phyloP scores from a whole-genome alignment of 1,139 yeast genomes.

The Sugiyamaella pinicola region DNA sequence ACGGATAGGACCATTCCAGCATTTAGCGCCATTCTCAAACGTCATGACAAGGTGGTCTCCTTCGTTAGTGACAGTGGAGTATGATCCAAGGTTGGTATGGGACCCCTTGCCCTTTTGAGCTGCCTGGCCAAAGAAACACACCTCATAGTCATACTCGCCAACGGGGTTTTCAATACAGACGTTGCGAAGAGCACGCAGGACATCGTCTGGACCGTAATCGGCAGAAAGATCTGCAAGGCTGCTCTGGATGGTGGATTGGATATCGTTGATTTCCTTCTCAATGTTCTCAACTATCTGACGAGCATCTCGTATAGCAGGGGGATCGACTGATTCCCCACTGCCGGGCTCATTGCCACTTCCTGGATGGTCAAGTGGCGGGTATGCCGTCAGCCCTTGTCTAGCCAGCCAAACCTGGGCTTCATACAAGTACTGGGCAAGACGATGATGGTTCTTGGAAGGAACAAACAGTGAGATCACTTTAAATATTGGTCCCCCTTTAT shows the following conservation, averaged over 20 bases:
- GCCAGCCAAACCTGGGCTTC: constrained; percentile 30
- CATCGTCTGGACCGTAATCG: constrained; percentile 62
- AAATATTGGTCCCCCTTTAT: constrained; percentile 7
- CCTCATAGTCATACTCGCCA: constrained; percentile 72
- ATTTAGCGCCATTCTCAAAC: constrained; percentile 70
- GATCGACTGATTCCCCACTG: constrained; percentile 3
- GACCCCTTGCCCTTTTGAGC: constrained; percentile 56
- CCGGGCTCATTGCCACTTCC: constrained; percentile 6
- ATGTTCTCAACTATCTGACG: constrained; percentile 36
- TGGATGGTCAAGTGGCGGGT: constrained; percentile 13
- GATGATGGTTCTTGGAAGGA: constrained; percentile 3
- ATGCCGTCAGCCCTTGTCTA: constrained; percentile 28
- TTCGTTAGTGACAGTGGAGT: constrained; percentile 34
- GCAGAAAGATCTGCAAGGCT: constrained; percentile 28
- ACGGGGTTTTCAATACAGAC: constrained; percentile 52
- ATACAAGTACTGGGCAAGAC: constrained; percentile 9
- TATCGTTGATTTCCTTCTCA: constrained; percentile 32
- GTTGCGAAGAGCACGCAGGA: constrained; percentile 60
- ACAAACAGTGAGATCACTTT: constrained; percentile 8
- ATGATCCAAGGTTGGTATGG: constrained; percentile 57
- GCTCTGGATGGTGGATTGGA: constrained; percentile 33
- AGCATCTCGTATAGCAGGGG: constrained; percentile 29
- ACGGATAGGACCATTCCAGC: constrained; percentile 95
- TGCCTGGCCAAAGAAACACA: constrained; percentile 60
- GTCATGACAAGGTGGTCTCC: constrained; percentile 36